Base-by-base conservation (phyloP, 305 asterid species). In the Fraxinus angustifolia region DNA sequence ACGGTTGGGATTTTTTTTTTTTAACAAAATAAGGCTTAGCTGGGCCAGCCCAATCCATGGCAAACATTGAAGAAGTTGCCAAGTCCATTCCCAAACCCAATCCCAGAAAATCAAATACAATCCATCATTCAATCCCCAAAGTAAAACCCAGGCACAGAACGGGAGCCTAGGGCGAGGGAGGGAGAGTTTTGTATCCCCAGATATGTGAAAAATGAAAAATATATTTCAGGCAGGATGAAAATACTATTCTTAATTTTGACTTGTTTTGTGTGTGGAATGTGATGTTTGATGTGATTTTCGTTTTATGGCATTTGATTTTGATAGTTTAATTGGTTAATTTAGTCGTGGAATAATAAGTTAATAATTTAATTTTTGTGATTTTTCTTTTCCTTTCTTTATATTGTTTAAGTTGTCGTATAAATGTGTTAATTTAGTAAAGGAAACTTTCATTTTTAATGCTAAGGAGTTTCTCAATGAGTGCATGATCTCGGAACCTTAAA, bases 281-380 rank as follows among this genome's bases (percentile, higher is more conserved):
- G 84, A 76, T 80, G 80, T 83, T 58, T 12, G 42, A 33, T 50
- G 71, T 23, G 84, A 72, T 80, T 78, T 83, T 58, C 5, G 42
- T 23, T 50, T 71, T 81, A 36, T 36, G 33, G 14, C 45, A 40
- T 31, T 35, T 23, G 75, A 73, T 67, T 36, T 74, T 36, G 34
- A 19, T 73, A 21, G 50, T 73, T 73, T 73, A 26, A 17, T 35
- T 19, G 16, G 2, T 8, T 73, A n/a, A 35, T 14, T 36, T 38
- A 17, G 31, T 73, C 16, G 31, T 19, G 30, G 31, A 60, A 60
- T 58, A 56, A 60, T 58, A 48, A 48, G 60, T 14, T 3, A 48
- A 16, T 16, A 8, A 10, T 8, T 60, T 21, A 60, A 19, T 60
- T 60, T 3, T 60, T 60, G 2, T 21, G 71, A 16, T 7, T 60